A percentile compares a stretch with the other conserved stretches of the same genome.
These are phyloP conservation scores for Coniochaeta sp. DNA, from an alignment of 2,329 filamentous ascomycete species.

Conservation along the genomic window DNA sequence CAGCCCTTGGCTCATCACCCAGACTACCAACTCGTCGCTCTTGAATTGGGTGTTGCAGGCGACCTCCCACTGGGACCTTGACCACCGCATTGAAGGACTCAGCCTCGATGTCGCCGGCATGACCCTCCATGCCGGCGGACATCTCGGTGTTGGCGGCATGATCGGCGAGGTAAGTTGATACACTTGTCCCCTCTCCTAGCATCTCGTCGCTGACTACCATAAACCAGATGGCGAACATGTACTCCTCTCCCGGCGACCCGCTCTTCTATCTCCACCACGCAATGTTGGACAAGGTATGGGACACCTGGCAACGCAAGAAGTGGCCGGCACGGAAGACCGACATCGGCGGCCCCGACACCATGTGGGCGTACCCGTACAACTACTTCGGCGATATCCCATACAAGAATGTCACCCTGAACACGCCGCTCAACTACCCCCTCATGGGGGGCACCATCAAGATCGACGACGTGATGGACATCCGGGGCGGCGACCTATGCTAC, in stretches of 20 bases:
- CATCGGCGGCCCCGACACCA: constrained; percentile 23
- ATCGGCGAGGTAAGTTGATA: constrained; percentile 10
- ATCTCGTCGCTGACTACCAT: not conserved
- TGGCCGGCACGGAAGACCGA: constrained; percentile 20
- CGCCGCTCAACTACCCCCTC: not conserved
- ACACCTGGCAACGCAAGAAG: constrained; percentile 19
- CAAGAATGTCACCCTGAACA: constrained; percentile 23
- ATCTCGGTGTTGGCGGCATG: constrained; percentile 15
- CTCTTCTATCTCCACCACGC: constrained; percentile 26
- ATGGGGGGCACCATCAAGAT: not conserved
- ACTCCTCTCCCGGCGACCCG: constrained; percentile 20
- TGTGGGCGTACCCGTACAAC: constrained; percentile 24
- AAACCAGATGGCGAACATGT: constrained; percentile 16
- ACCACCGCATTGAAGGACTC: constrained; percentile 9
- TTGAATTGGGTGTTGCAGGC: constrained; percentile 7
- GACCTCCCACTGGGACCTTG: constrained; percentile 9
- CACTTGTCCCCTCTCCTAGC: not conserved
- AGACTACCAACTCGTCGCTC: constrained; percentile 8
- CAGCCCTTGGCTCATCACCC: constrained; percentile 9
- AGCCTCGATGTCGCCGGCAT: constrained; percentile 8
- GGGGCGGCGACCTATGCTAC: not conserved
- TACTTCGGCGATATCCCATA: constrained; percentile 22
- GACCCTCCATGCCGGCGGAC: constrained; percentile 14
- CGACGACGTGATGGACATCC: not conserved
- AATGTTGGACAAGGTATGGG: constrained; percentile 16